Base-by-base conservation (phyloP, 176 grass and related monocot species). In the Stipa capillata region DNA sequence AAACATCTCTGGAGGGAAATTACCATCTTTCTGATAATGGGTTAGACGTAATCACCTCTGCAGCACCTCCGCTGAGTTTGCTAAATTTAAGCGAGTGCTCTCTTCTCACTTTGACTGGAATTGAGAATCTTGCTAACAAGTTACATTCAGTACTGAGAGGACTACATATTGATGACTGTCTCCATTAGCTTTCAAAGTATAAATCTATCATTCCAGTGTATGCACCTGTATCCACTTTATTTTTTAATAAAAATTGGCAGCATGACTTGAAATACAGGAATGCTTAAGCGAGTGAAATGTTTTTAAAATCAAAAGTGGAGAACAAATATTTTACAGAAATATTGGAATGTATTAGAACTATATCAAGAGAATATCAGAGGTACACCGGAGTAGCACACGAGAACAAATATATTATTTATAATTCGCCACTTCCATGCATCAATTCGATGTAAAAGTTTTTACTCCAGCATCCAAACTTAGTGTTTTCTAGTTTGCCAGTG, bases 1-100 rank as follows among this genome's bases (percentile, higher is more conserved):
- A 68, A 76, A 71, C 94, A 77, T 92, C 87, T 65, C 73, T 94
- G 35, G 94, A 91, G 81, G 96, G 96, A 74, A 91, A 91, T 52
- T 93, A 98, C 50, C 83, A 89, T 20, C 83, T 98, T 71, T 94
- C 96, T 87, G 90, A 94, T 73, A 77, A 85, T 41, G 92, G 96
- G 54, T 82, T 98, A 77, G 83, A 87, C 23, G 76, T 83, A 82
- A 69, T 98, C 24, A 48, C 87, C 80, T 87, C 68, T 34, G 83
- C 90, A 25, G 89, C 96, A 48, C 92, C 96, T 56, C 84, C 79
- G 50, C 56, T 98, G 27, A 81, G 63, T 66, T 91, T 86, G 7
- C 40, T 42, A 43, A 43, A 43, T 13, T 43, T 43, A 43, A 8
- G 41, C 12, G 41, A 13, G 6, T 97, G 93, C 51, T 93, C 93